Percentiles rank a stretch among this genome's conserved stretches.
Conservation (phyloP, 2,329 filamentous ascomycete species). For the Fusarium verticillioides region DNA sequence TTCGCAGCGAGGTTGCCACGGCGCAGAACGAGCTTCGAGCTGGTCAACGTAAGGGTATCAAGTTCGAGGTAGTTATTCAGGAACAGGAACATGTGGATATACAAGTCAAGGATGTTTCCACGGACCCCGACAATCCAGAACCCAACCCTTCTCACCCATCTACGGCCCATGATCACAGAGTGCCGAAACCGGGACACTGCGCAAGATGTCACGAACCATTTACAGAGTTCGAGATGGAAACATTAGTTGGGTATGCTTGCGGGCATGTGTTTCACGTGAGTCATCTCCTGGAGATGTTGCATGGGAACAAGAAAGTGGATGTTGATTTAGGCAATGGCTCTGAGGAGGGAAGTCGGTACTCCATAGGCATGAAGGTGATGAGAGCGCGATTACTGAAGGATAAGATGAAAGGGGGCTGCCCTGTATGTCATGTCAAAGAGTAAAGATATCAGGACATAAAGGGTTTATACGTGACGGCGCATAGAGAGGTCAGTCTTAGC, state of each 20-base stretch:
- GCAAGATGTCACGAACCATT: constrained; percentile 68
- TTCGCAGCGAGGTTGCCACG: constrained; percentile 85
- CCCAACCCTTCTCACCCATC: constrained; percentile 26
- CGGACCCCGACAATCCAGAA: constrained; percentile 41
- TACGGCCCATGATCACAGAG: constrained; percentile 45
- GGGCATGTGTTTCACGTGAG: constrained; percentile 83
- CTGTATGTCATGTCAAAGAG: constrained; percentile 59
- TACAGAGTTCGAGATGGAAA: constrained; percentile 72
- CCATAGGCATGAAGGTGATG: constrained; percentile 87
- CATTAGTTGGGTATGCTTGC: constrained; percentile 82
- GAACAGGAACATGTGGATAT: constrained; percentile 56
- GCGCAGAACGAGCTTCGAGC: constrained; percentile 84
- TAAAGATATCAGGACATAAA: constrained; percentile 23
- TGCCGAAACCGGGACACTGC: constrained; percentile 65
- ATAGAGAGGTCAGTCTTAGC: constrained; percentile 19
- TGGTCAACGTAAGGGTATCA: constrained; percentile 86
- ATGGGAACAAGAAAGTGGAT: constrained; percentile 59
- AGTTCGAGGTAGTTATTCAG: constrained; percentile 78
- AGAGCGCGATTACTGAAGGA: constrained; percentile 83
- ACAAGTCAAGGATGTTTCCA: constrained; percentile 53
- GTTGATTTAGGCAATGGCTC: constrained; percentile 57
- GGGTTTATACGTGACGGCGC: constrained; percentile 22
- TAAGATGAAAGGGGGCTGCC: constrained; percentile 73
- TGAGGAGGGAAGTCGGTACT: constrained; percentile 63
- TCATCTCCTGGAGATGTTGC: constrained; percentile 70